These are phyloP conservation scores for Areca catechu DNA, from an alignment of 176 grass and related monocot genomes.

Conservation along the genomic window DNA sequence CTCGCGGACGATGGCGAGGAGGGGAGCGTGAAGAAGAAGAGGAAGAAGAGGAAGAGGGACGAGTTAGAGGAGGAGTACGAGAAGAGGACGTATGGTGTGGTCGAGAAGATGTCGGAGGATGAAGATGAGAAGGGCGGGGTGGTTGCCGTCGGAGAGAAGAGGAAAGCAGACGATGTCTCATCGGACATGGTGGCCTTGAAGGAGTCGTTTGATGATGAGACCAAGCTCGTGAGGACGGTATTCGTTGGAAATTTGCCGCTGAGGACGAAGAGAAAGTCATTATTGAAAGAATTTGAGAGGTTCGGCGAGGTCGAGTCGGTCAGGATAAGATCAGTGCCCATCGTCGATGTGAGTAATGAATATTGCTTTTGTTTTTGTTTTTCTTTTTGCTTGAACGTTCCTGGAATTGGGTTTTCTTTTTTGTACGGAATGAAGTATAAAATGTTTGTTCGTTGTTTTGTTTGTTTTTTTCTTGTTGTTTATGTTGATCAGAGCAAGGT, in stretches of 20 bases:
- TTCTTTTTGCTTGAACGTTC: too few species aligned
- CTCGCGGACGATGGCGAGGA: neutral
- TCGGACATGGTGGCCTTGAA: constrained; percentile 12
- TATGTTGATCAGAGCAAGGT: constrained; percentile 55
- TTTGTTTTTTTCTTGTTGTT: neutral
- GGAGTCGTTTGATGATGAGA: constrained; percentile 68
- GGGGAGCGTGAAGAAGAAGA: neutral
- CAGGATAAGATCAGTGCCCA: constrained; percentile 82
- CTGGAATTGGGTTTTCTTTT: too few species aligned
- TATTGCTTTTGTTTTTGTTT: neutral
- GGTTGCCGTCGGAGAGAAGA: constrained; percentile 43
- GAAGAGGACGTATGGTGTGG: constrained; percentile 13
- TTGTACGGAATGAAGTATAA: too few species aligned
- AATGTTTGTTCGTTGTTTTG: neutral
- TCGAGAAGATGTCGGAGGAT: neutral
- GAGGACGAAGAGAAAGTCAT: constrained; percentile 50
- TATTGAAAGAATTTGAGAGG: constrained; percentile 54
- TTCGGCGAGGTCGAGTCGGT: constrained; percentile 78
- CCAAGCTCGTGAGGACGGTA: constrained; percentile 72
- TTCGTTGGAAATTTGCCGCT: constrained; percentile 94
- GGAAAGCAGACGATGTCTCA: constrained; percentile 42
- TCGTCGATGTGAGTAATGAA: constrained; percentile 56
- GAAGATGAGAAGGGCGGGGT: neutral
- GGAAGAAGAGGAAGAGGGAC: constrained; percentile 41
- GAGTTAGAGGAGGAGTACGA: constrained; percentile 29